Conservation (phyloP, 352 stramenopile genomes). For the Phytophthora cryptogea region DNA sequence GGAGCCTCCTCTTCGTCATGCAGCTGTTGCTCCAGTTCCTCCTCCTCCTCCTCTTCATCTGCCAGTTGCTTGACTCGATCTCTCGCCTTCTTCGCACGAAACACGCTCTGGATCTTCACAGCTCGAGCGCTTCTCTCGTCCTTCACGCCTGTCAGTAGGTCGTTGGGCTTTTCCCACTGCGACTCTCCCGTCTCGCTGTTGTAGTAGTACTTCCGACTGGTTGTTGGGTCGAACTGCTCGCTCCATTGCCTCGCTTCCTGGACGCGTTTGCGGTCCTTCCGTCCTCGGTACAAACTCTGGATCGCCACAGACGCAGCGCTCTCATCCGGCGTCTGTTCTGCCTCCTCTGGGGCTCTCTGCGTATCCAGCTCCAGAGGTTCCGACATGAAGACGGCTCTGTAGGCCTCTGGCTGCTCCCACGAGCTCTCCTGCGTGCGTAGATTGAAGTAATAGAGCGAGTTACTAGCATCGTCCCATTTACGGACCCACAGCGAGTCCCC, state of each 20-base stretch:
- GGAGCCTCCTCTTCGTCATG: slow-evolving; percentile 14
- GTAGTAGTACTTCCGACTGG: slow-evolving; percentile 53
- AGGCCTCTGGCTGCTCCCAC: slow-evolving; percentile 32
- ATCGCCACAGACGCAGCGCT: slow-evolving; percentile 26
- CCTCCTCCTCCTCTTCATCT: slow-evolving; percentile 35
- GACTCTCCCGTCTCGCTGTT: slow-evolving; percentile 39
- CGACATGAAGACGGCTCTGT: slow-evolving; percentile 30
- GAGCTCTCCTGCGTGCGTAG: slow-evolving; percentile 35
- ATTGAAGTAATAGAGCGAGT: slow-evolving; percentile 43
- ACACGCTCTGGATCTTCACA: slow-evolving; percentile 63
- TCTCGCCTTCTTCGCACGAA: slow-evolving; percentile 47
- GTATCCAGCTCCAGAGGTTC: slow-evolving; percentile 19
- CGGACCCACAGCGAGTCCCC: slow-evolving; percentile 33
- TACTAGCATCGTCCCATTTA: slow-evolving; percentile 35
- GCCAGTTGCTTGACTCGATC: slow-evolving; percentile 37
- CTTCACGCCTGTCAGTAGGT: slow-evolving; percentile 36
- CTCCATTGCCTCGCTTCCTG: slow-evolving; percentile 43
- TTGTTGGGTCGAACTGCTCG: slow-evolving; percentile 50
- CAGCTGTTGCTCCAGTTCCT: slow-evolving; percentile 19
- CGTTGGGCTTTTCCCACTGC: slow-evolving; percentile 49
- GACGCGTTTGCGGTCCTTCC: slow-evolving; percentile 28
- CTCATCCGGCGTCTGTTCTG: neutral
- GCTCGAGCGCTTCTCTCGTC: slow-evolving; percentile 42
- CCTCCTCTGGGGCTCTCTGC: slow-evolving; percentile 8
- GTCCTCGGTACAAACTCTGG: slow-evolving; percentile 42